Evolutionary conservation across 2,329 filamentous ascomycete genomes (phyloP), one percentile per base, ranked within the genome.

Genomic region (Fonsecaea pugnacius): DNA sequence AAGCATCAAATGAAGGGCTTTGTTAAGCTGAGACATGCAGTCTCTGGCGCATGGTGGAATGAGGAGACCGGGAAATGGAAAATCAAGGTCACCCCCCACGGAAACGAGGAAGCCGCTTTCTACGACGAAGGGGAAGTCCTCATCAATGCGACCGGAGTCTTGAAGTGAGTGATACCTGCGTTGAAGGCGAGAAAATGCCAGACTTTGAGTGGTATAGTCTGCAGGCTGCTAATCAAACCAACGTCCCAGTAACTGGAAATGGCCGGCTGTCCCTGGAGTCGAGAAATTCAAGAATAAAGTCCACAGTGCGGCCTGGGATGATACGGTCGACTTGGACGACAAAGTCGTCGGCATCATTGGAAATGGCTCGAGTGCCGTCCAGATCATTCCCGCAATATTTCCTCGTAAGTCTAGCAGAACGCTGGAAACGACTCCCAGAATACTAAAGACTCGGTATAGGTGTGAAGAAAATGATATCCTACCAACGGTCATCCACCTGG

Each of bases 281-380:
- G 33, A 66, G 4, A 53, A 60, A 1, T 75, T 75, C 60, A 67
- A 70, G 30, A 71, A 71, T 4, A 68, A 71, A 21, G 53, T 71
- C 3, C 73, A 75, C 63, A 73, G 69, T 12, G 73, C 72, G 1
- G 54, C 54, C n/a, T 75, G 70, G 87, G 78, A 86, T 62, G 75
- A 78, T 1, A 72, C 73, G 0, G 84, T 77, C 74, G 86, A 79
- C 73, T 79, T 87, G 67, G 78, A 74, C 2, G 77, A 71, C 2
- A 80, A 80, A 57, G 69, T 71, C 16, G 78, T 88, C 1, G 86
- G 85, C 0, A 80, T 87, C 4, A 87, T 88, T 53, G 86, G 86
- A n/a, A 87, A 87, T 58, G 86, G 86, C 2, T 84, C 85, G 3
- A 85, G 82, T 5, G 86, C 85, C 0, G 82, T 88, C 30, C 87